These are phyloP conservation scores for Polyporus tsugae DNA, from an alignment of 1,284 basidiomycete species.

Conservation along the genomic window DNA sequence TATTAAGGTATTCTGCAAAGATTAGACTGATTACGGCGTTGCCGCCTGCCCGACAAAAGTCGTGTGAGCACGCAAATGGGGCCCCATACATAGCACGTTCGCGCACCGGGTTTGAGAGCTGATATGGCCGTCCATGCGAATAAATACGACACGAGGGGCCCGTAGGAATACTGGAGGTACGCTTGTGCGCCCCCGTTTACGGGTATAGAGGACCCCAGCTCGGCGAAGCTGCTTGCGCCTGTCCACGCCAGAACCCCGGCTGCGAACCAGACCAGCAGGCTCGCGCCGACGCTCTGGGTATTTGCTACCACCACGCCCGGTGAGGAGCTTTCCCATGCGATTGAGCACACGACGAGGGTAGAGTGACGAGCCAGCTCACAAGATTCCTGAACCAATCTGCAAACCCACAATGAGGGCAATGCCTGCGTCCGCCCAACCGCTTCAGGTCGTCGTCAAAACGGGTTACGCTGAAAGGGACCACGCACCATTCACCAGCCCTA, in stretches of 20 bases:
- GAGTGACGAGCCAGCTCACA: slow-evolving; percentile 47
- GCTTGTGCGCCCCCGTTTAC: slow-evolving; percentile 92
- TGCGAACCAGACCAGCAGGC: slow-evolving; percentile 80
- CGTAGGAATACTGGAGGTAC: slow-evolving; percentile 90
- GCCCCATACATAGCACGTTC: background rate
- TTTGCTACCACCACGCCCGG: slow-evolving; percentile 92
- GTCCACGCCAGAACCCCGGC: slow-evolving; percentile 92
- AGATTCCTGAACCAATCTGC: slow-evolving; percentile 94
- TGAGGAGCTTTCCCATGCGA: slow-evolving; percentile 65
- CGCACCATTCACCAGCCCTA: slow-evolving; percentile 82
- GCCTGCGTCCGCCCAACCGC: slow-evolving; percentile 52
- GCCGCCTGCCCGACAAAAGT: slow-evolving; percentile 49
- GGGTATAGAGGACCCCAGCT: slow-evolving; percentile 86
- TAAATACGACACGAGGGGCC: slow-evolving; percentile 85
- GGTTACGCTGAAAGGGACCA: slow-evolving; percentile 3
- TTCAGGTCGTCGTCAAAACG: background rate
- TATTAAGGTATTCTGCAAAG: slow-evolving; percentile 89
- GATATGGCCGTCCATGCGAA: slow-evolving; percentile 93
- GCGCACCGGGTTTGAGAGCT: slow-evolving; percentile 83
- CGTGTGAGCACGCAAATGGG: background rate
- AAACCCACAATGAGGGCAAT: slow-evolving; percentile 85
- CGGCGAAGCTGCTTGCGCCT: slow-evolving; percentile 90
- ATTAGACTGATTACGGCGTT: slow-evolving; percentile 79
- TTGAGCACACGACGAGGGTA: background rate
- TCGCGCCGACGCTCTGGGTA: slow-evolving; percentile 86